Evolutionary conservation across 352 stramenopile genomes (phyloP).

Genomic region (Phytophthora kernoviae): DNA sequence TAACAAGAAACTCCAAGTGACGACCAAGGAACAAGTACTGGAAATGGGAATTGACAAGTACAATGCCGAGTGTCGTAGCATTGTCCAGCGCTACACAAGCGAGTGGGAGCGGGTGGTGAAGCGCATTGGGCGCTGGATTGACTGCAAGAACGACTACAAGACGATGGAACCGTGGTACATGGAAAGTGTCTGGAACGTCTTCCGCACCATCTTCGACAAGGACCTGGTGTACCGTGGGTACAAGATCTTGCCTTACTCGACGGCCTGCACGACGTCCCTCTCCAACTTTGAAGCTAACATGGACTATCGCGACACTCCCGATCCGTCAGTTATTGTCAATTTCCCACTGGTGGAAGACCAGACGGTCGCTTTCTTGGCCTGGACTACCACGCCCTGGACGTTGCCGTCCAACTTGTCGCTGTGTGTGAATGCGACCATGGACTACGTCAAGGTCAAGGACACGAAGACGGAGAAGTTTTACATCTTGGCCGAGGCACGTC

Average conservation of each 20-base stretch:
- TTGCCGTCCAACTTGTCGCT: slow-evolving; percentile 98
- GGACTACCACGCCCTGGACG: slow-evolving; percentile 99
- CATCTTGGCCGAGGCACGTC: slow-evolving; percentile 93
- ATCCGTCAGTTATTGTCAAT: slow-evolving; percentile 97
- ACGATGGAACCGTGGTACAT: slow-evolving; percentile 99
- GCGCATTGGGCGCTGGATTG: slow-evolving; percentile 99
- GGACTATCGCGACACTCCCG: slow-evolving; percentile 99
- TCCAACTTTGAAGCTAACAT: slow-evolving; percentile 99
- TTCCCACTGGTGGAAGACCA: slow-evolving; percentile 94
- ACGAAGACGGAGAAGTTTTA: slow-evolving; percentile 91
- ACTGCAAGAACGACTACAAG: slow-evolving; percentile 99
- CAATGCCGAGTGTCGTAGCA: slow-evolving; percentile 97
- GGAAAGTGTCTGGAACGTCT: slow-evolving; percentile 99
- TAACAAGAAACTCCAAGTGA: slow-evolving; percentile 99
- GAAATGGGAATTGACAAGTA: slow-evolving; percentile 99
- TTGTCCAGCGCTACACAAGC: slow-evolving; percentile 98
- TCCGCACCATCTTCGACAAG: slow-evolving; percentile 98
- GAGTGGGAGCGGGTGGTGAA: slow-evolving; percentile 99
- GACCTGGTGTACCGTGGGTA: slow-evolving; percentile 99
- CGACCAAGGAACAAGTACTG: slow-evolving; percentile 96
- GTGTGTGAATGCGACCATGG: slow-evolving; percentile 96
- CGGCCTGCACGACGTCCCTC: slow-evolving; percentile 96
- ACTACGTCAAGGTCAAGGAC: slow-evolving; percentile 99
- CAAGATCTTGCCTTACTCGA: slow-evolving; percentile 99
- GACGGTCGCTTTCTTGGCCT: slow-evolving; percentile 92